Conservation (phyloP, 768 basidiomycete species). For the Pholiota conissans region DNA sequence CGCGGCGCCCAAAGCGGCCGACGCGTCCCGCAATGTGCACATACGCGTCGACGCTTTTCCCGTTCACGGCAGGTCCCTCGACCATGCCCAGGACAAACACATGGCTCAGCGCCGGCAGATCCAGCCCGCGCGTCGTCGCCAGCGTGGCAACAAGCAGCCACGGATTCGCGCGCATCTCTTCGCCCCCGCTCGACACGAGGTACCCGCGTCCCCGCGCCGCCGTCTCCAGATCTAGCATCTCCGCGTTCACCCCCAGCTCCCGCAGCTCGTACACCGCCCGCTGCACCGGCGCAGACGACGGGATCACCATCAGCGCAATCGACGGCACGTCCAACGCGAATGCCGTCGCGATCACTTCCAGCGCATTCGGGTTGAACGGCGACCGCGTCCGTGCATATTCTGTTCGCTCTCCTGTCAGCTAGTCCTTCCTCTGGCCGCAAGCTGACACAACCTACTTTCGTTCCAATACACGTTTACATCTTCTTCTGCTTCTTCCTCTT, state of each 20-base stretch:
- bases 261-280: conserved; percentile 66
- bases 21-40: conserved; percentile 73
- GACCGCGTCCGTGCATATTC: conserved; percentile 47
- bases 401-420: conserved; percentile 26
- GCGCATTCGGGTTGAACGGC: conserved; percentile 50
- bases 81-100: conserved; percentile 73
- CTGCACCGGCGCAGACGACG: conserved; percentile 58
- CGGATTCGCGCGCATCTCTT: conserved; percentile 46
- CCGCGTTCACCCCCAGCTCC: conserved; percentile 66
- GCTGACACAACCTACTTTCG: conserved; percentile 17
- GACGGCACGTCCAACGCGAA: conserved; percentile 76
- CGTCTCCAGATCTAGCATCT: conserved; percentile 52
- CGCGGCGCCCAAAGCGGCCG: conserved; percentile 66
- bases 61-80: conserved; percentile 39
- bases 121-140: conserved; percentile 72
- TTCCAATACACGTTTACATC: conserved; percentile 13
- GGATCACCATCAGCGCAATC: conserved; percentile 66
- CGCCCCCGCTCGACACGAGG: conserved; percentile 34
- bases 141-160: conserved; percentile 66
- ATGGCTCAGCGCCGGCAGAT: conserved; percentile 69
- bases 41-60: conserved; percentile 56
- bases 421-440: conserved; percentile 3
- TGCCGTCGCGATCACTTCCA: conserved; percentile 69
- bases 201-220: conserved; percentile 42
- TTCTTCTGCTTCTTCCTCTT: conserved; percentile 34